These are phyloP conservation scores for Termitomyces titanicus DNA, from an alignment of 768 basidiomycete genomes.

Conservation along the genomic window DNA sequence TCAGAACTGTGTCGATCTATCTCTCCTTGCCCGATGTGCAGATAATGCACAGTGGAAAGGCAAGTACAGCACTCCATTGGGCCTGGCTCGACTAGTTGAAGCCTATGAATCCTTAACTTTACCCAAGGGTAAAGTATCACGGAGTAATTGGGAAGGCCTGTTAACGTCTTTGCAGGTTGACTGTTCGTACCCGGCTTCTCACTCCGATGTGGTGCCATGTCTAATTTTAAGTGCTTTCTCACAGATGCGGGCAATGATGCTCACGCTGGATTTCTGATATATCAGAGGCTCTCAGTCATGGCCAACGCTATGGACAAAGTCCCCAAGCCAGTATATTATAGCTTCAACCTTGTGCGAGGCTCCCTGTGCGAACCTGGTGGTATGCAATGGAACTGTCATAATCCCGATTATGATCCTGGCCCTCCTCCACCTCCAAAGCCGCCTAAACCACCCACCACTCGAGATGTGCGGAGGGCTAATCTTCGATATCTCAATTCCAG, in stretches of 20 bases:
- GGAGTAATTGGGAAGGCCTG: constrained; percentile 66
- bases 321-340: constrained; percentile 44
- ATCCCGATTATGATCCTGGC: constrained; percentile 72
- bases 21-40: constrained; percentile 63
- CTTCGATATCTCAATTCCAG: background rate
- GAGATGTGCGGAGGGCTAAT: constrained; percentile 4
- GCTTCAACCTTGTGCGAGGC: constrained; percentile 52
- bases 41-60: constrained; percentile 76
- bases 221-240: background rate
- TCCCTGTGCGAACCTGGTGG: constrained; percentile 40
- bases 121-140: constrained; percentile 54
- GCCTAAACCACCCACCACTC: constrained; percentile 19
- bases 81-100: constrained; percentile 63
- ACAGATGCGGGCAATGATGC: constrained; percentile 73
- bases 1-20: constrained; percentile 63
- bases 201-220: background rate
- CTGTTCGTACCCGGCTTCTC: constrained; percentile 43
- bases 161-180: constrained; percentile 47
- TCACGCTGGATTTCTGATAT: constrained; percentile 57
- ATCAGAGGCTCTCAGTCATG: constrained; percentile 43
- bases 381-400: constrained; percentile 49
- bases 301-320: constrained; percentile 28
- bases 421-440: constrained; percentile 52
- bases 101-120: constrained; percentile 51
- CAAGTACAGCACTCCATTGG: constrained; percentile 54